Conservation (phyloP, 2,329 filamentous ascomycete species). For the Clathrospora elynae region DNA sequence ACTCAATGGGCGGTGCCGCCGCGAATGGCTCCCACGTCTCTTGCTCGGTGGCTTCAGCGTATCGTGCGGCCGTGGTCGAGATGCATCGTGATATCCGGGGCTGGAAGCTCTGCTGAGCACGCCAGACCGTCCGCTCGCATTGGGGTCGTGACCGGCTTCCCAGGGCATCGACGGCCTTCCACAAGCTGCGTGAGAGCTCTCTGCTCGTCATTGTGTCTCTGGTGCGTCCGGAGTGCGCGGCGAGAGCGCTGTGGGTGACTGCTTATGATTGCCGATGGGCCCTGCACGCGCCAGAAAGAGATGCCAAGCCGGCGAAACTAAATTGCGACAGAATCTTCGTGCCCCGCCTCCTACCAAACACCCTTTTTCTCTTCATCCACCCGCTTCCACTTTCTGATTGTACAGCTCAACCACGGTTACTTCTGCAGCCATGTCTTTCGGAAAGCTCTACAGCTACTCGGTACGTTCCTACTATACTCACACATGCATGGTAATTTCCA, state of each 20-base stretch:
- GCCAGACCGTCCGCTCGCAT: conserved; percentile 30
- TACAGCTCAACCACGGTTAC: conserved; percentile 29
- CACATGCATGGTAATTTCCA: conserved; percentile 4
- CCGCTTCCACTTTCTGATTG: conserved; percentile 38
- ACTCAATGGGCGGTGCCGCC: conserved; percentile 54
- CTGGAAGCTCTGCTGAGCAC: conserved; percentile 24
- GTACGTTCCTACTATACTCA: conserved; percentile 46
- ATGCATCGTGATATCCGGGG: conserved; percentile 37
- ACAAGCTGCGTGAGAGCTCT: conserved; percentile 39
- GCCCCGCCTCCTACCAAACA: conserved; percentile 35
- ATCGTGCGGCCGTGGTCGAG: conserved; percentile 37
- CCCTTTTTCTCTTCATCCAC: conserved; percentile 32
- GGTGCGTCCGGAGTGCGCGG: conserved; percentile 10
- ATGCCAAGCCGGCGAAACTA: conserved; percentile 30
- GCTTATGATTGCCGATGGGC: conserved; percentile 13
- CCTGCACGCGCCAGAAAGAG: conserved; percentile 15
- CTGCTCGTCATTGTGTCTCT: conserved; percentile 37
- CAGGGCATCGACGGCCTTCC: conserved; percentile 34
- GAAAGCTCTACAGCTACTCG: conserved; percentile 90
- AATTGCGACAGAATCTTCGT: conserved; percentile 36
- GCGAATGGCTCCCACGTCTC: conserved; percentile 39
- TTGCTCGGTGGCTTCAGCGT: conserved; percentile 32
- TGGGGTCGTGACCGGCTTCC: conserved; percentile 25
- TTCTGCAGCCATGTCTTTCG: conserved; percentile 81
- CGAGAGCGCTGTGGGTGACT: conserved; percentile 12